Percentiles rank a stretch among this genome's conserved stretches.
Conservation (phyloP, 148 eudicot genomes). For the Chenopodium album region DNA sequence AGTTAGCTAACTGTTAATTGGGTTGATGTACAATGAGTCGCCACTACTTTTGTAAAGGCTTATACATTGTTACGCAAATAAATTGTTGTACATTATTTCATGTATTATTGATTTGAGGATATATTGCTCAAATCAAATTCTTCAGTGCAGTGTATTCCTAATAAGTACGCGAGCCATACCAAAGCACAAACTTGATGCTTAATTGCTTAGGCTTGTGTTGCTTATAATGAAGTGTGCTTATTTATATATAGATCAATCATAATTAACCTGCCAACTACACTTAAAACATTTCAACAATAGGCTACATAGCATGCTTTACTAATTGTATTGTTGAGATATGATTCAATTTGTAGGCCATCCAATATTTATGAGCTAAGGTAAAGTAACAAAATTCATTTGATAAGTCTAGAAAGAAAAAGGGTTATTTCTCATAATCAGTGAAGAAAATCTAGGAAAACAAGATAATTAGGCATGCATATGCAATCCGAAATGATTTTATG, state of each 20-base stretch:
- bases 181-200: neutral
- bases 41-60: too few species aligned
- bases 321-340: neutral
- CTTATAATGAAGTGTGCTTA: neutral
- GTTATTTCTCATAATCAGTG: neutral
- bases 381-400: neutral
- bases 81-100: too few species aligned
- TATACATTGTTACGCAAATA: too few species aligned
- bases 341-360: neutral
- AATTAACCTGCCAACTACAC: neutral
- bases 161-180: neutral
- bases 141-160: neutral
- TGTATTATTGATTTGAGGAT: too few species aligned
- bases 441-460: neutral
- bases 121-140: neutral
- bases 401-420: neutral
- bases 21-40: too few species aligned
- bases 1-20: too few species aligned
- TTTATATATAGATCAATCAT: neutral
- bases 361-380: neutral
- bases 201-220: neutral
- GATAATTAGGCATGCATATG: neutral
- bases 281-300: neutral
- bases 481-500: neutral
- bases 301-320: neutral